phyloP scores from a whole-genome alignment of 306 rosid species.

The Glycine soja region DNA sequence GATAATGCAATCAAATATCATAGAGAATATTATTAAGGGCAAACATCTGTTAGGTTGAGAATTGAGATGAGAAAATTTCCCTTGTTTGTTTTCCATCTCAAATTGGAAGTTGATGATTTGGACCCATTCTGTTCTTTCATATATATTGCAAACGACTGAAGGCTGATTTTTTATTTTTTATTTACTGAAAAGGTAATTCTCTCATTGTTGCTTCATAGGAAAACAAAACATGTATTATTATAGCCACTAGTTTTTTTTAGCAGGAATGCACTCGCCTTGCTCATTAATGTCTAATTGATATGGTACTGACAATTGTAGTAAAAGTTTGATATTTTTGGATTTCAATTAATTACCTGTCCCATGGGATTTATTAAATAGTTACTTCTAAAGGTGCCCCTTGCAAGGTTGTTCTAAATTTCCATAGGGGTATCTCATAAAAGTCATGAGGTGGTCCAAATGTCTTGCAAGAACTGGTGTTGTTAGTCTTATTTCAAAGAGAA shows the following conservation, averaged over 20 bases:
- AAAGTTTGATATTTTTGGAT: conserved; percentile 2
- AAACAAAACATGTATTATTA: not conserved
- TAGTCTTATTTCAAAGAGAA: conserved; percentile 7
- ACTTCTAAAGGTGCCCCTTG: not conserved
- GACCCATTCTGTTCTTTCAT: conserved; percentile 1
- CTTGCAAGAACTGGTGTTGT: not conserved
- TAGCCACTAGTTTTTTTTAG: not conserved
- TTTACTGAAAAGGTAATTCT: not conserved
- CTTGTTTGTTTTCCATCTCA: conserved; percentile 22
- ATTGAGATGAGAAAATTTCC: not conserved
- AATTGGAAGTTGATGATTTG: not conserved
- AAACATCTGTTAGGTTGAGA: not conserved
- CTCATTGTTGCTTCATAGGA: not conserved
- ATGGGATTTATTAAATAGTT: not conserved
- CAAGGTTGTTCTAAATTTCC: not conserved
- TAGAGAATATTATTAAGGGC: not conserved
- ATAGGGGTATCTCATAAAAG: not conserved
- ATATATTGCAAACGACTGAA: conserved; percentile 7
- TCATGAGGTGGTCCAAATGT: conserved; percentile 9
- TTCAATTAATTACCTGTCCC: conserved; percentile 19
- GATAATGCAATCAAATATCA: not conserved
- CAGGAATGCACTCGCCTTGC: not conserved
- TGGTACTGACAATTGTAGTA: conserved; percentile 12
- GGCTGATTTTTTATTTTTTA: not conserved
- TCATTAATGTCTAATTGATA: conserved; percentile 24